A percentile compares a stretch with the other conserved stretches of the same genome.
phyloP scores from a whole-genome alignment of 1,284 basidiomycete genomes.

The Puccinia polysora region DNA sequence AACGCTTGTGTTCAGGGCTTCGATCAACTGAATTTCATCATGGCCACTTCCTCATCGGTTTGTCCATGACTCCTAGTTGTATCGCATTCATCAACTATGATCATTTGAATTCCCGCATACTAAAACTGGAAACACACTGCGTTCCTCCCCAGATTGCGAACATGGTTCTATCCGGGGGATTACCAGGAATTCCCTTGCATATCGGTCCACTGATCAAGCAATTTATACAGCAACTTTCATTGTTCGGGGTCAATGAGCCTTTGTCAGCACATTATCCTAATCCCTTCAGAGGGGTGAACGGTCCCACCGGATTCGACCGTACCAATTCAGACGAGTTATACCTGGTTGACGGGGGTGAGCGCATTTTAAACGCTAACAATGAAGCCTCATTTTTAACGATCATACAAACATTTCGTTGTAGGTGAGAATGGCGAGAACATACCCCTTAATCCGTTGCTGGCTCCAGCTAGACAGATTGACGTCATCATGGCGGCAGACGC shows the following conservation, averaged over 20 bases:
- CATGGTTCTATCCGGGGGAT: background rate
- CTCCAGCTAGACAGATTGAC: conserved; percentile 63
- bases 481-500: conserved; percentile 67
- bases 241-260: conserved; percentile 51
- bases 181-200: background rate
- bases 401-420: background rate
- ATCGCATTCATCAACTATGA: background rate
- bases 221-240: conserved; percentile 44
- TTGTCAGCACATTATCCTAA: conserved; percentile 16
- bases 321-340: conserved; percentile 52
- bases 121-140: too few relatives aligned
- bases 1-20: conserved; percentile 8
- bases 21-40: conserved; percentile 29
- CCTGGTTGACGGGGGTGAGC: conserved; percentile 57
- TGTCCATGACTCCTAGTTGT: background rate
- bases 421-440: conserved; percentile 51
- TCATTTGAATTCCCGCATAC: conserved; percentile 14
- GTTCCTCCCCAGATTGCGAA: background rate
- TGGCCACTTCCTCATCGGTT: conserved; percentile 33
- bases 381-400: background rate
- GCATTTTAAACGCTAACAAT: conserved; percentile 46
- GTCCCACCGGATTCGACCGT: conserved; percentile 43
- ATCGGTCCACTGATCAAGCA: background rate
- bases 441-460: conserved; percentile 64
- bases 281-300: conserved; percentile 45